phyloP scores from a whole-genome alignment of 805 yeast genomes.

The Sugiyamaella qingdaonensis region DNA sequence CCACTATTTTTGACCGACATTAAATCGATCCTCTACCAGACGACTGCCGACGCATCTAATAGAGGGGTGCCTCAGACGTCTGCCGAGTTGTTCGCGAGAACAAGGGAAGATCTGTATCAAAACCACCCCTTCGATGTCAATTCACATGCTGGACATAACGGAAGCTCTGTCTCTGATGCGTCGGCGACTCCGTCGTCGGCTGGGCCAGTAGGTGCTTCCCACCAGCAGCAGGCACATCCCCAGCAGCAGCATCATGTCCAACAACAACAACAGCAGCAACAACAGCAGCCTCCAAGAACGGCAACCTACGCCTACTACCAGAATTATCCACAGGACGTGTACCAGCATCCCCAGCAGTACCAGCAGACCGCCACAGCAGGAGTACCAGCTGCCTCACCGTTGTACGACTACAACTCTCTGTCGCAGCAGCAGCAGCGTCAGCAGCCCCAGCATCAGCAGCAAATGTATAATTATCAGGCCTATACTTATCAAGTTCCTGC shows the following conservation, averaged over 20 bases:
- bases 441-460: slow-evolving; percentile 2
- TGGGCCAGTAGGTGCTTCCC: not conserved
- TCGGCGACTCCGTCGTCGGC: not conserved
- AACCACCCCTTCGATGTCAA: slow-evolving; percentile 3
- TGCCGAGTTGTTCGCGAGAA: not conserved
- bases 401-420: not conserved
- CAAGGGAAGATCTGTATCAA: slow-evolving; percentile 6
- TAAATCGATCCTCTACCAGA: slow-evolving; percentile 41
- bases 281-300: not conserved
- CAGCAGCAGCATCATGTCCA: slow-evolving; percentile 6
- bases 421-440: slow-evolving; percentile 2
- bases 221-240: slow-evolving; percentile 1
- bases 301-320: not conserved
- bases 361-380: not conserved
- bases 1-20: slow-evolving; percentile 74
- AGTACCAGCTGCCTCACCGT: slow-evolving; percentile 1
- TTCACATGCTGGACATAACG: not conserved
- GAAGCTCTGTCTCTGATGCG: not conserved
- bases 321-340: not conserved
- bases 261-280: slow-evolving; percentile 5
- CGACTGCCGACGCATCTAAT: slow-evolving; percentile 3
- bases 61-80: not conserved
- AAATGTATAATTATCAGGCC: slow-evolving; percentile 1
- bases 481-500: slow-evolving; percentile 5
- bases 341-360: not conserved